Evolutionary conservation across 1,284 basidiomycete genomes (phyloP).

Genomic region (Ustilago xerochloae): DNA sequence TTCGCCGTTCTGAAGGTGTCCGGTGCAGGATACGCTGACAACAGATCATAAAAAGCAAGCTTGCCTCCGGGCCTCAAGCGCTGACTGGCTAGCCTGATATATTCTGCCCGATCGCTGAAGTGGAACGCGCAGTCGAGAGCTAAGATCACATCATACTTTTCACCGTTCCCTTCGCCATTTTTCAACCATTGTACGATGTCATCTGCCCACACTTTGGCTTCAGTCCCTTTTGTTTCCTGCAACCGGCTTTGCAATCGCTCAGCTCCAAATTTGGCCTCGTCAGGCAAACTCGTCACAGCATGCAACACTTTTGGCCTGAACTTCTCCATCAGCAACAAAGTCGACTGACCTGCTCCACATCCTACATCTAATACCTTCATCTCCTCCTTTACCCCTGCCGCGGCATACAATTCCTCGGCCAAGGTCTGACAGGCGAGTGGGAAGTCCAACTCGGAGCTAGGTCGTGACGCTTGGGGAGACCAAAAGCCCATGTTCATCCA

Average conservation of each 20-base stretch:
- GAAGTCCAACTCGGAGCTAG: slow-evolving; percentile 24
- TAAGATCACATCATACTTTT: slow-evolving; percentile 59
- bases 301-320: slow-evolving; percentile 48
- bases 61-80: slow-evolving; percentile 50
- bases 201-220: slow-evolving; percentile 44
- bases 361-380: slow-evolving; percentile 62
- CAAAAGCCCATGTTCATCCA: slow-evolving; percentile 65
- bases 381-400: slow-evolving; percentile 28
- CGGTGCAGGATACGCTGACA: slow-evolving; percentile 56
- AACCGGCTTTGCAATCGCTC: slow-evolving; percentile 8
- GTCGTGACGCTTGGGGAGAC: slow-evolving; percentile 20
- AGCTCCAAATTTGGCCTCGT: slow-evolving; percentile 48
- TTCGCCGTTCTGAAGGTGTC: background rate
- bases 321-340: slow-evolving; percentile 45
- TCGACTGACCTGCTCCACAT: slow-evolving; percentile 63
- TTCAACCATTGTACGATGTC: slow-evolving; percentile 54
- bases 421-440: slow-evolving; percentile 51
- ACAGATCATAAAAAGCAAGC: slow-evolving; percentile 60
- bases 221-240: background rate
- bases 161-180: slow-evolving; percentile 1
- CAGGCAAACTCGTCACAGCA: slow-evolving; percentile 58
- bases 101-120: slow-evolving; percentile 52
- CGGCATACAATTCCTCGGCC: slow-evolving; percentile 44
- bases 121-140: slow-evolving; percentile 67
- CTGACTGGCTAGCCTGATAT: slow-evolving; percentile 43